Evolutionary conservation across 345 rosid genomes (phyloP).

Genomic region (Arabidopsis suecica): DNA sequence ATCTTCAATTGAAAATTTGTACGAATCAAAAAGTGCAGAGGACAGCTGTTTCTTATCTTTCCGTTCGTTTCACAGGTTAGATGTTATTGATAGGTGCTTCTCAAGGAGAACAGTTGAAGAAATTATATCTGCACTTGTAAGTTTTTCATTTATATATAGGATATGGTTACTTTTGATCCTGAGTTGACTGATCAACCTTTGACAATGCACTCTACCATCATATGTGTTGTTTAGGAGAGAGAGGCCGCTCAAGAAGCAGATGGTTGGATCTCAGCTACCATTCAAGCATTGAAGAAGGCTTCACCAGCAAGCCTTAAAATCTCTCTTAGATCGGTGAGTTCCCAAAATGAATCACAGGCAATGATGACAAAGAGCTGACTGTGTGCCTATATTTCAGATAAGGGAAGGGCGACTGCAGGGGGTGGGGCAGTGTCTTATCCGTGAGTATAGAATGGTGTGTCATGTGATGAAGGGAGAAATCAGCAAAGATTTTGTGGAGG

Average conservation of each 20-base stretch:
- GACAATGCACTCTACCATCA: constrained; percentile 17
- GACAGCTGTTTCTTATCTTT: constrained; percentile 21
- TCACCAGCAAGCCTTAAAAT: constrained; percentile 92
- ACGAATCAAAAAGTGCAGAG: constrained; percentile 6
- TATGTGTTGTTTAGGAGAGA: constrained; percentile 56
- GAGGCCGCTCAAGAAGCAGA: constrained; percentile 52
- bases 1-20: constrained; percentile 17
- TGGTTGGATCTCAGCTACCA: constrained; percentile 64
- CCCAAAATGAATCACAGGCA: not conserved
- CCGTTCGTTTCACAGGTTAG: constrained; percentile 58
- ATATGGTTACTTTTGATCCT: not conserved
- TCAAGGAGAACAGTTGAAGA: constrained; percentile 74
- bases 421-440: constrained; percentile 77
- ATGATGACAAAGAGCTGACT: constrained; percentile 34
- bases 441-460: constrained; percentile 88
- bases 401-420: constrained; percentile 91
- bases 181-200: constrained; percentile 14
- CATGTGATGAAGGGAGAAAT: constrained; percentile 77
- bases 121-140: constrained; percentile 83
- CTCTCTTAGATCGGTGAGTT: constrained; percentile 75
- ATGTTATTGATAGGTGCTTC: constrained; percentile 78
- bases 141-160: constrained; percentile 32
- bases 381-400: constrained; percentile 56
- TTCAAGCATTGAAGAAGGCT: constrained; percentile 65
- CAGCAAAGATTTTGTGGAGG: constrained; percentile 93